A percentile compares a stretch with the other conserved stretches of the same genome.
phyloP scores from a whole-genome alignment of 768 basidiomycete genomes.

The Lepiota brunneoincarnata region DNA sequence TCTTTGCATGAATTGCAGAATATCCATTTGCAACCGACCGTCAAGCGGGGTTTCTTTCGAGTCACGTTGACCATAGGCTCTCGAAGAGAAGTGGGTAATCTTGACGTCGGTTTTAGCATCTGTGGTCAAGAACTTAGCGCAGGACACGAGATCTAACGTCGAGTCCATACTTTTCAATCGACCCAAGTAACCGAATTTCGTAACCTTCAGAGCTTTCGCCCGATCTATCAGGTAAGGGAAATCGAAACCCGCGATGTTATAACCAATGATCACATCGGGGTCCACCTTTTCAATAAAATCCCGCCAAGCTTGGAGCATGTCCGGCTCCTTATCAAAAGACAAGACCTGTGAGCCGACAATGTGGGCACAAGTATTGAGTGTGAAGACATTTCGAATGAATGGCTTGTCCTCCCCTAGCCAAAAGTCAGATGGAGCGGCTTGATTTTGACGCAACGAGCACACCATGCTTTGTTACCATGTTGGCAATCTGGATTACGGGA shows the following conservation, averaged over 20 bases:
- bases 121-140: conserved; percentile 26
- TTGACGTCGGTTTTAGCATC: conserved; percentile 78
- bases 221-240: conserved; percentile 94
- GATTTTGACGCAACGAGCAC: conserved; percentile 9
- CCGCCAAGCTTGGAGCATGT: conserved; percentile 82
- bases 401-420: conserved; percentile 81
- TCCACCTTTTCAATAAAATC: conserved; percentile 89
- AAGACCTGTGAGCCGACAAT: conserved; percentile 98
- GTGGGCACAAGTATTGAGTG: conserved; percentile 88
- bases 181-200: conserved; percentile 72
- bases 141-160: background rate
- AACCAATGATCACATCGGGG: conserved; percentile 95
- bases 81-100: conserved; percentile 96
- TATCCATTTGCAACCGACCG: conserved; percentile 91
- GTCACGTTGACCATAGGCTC: conserved; percentile 95
- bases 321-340: conserved; percentile 69
- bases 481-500: conserved; percentile 98
- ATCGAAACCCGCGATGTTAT: conserved; percentile 94
- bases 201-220: conserved; percentile 74
- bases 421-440: conserved; percentile 3
- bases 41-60: conserved; percentile 91
- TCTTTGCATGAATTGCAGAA: conserved; percentile 97
- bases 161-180: conserved; percentile 60
- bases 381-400: conserved; percentile 96
- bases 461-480: conserved; percentile 99